A percentile compares a stretch with the other conserved stretches of the same genome.
phyloP scores from a whole-genome alignment of 306 rosid genomes.

The Abrus precatorius region DNA sequence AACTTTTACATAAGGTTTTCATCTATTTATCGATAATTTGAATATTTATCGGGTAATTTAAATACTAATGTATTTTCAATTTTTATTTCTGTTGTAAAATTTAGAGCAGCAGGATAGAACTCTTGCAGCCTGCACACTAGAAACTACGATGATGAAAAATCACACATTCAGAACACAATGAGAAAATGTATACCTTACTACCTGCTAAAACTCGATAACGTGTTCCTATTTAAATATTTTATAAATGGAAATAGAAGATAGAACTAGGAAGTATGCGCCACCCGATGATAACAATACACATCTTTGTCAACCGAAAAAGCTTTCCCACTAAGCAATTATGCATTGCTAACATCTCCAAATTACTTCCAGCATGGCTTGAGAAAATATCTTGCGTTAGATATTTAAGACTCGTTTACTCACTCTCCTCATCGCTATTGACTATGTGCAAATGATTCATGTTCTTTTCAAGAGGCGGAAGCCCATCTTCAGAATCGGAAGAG shows the following conservation, averaged over 20 bases:
- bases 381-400: constrained; percentile 27
- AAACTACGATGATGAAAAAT: background rate
- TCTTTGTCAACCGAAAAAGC: constrained; percentile 8
- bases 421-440: constrained; percentile 61
- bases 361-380: constrained; percentile 31
- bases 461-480: constrained; percentile 91
- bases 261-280: background rate
- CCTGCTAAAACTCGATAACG: background rate
- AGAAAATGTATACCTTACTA: background rate
- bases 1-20: no score
- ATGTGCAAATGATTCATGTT: constrained; percentile 84
- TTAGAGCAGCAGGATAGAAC: no score
- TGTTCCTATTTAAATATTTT: constrained; percentile 8
- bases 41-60: no score
- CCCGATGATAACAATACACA: background rate
- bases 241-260: background rate
- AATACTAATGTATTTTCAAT: no score
- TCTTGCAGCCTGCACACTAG: no score
- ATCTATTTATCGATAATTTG: no score
- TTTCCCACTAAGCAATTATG: constrained; percentile 24
- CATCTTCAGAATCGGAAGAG: constrained; percentile 73
- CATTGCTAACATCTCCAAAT: constrained; percentile 32
- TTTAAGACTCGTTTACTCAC: constrained; percentile 50
- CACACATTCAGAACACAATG: background rate
- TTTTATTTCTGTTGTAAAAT: no score